phyloP scores from a whole-genome alignment of 2,329 filamentous ascomycete genomes.

The Cladosporium phlei region DNA sequence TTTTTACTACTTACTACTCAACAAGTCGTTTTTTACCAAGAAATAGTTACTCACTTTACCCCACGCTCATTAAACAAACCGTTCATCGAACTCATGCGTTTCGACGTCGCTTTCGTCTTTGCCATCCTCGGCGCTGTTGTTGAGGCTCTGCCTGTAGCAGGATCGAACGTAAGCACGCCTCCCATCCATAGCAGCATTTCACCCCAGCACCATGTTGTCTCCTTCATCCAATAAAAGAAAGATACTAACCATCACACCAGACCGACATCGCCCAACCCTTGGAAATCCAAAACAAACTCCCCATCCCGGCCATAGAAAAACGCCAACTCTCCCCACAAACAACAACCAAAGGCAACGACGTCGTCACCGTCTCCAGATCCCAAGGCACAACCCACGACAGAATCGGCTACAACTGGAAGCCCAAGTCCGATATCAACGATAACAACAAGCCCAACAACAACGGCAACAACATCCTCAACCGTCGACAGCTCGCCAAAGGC shows the following conservation, averaged over 20 bases:
- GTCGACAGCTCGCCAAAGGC: neutral
- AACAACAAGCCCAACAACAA: no score
- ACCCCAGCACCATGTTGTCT: no score
- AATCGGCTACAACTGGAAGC: neutral
- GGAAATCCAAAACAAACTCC: no score
- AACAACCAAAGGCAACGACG: neutral
- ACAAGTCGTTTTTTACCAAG: no score
- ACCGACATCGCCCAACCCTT: no score
- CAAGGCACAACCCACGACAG: neutral
- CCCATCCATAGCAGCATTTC: neutral
- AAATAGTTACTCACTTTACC: neutral
- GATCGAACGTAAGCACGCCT: neutral
- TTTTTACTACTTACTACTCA: no score
- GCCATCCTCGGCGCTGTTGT: neutral
- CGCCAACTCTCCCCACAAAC: no score
- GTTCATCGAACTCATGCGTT: neutral
- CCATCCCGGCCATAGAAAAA: no score
- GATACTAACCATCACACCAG: no score
- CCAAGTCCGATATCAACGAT: no score
- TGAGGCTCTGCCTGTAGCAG: neutral
- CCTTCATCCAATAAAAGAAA: no score
- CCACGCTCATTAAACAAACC: neutral
- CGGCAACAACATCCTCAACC: no score
- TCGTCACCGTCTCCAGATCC: neutral
- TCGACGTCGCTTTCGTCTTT: neutral